A percentile compares a stretch with the other conserved stretches of the same genome.
Evolutionary conservation across 345 rosid species (phyloP).

Genomic region (Citrus mangshanensis): DNA sequence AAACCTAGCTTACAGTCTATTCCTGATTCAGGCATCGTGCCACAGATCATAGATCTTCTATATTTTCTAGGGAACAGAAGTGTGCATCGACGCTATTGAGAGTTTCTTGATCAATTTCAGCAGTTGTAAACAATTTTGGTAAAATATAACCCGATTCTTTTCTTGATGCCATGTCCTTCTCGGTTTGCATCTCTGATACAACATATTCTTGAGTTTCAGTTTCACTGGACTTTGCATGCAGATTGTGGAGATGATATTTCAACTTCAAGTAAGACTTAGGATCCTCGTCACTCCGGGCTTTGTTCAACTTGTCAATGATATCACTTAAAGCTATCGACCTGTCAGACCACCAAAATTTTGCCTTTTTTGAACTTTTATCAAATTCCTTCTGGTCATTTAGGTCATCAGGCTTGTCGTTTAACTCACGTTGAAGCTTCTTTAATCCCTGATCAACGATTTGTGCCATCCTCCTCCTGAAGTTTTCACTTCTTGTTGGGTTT

Average conservation of each 20-base stretch:
- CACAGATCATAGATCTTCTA: slow-evolving; percentile 39
- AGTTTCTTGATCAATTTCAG: slow-evolving; percentile 59
- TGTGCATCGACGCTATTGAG: slow-evolving; percentile 39
- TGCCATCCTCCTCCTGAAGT: slow-evolving; percentile 46
- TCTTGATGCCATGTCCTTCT: slow-evolving; percentile 16
- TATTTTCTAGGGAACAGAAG: slow-evolving; percentile 49
- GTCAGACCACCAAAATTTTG: slow-evolving; percentile 34
- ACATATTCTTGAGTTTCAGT: slow-evolving; percentile 21
- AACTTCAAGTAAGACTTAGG: slow-evolving; percentile 65
- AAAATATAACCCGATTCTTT: slow-evolving; percentile 23
- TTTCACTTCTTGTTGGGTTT: slow-evolving; percentile 46
- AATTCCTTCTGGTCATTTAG: slow-evolving; percentile 27
- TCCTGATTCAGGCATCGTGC: background rate
- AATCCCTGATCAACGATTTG: slow-evolving; percentile 62
- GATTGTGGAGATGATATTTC: slow-evolving; percentile 44
- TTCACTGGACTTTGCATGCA: slow-evolving; percentile 6
- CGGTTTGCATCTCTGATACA: slow-evolving; percentile 17
- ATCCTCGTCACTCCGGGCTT: slow-evolving; percentile 78
- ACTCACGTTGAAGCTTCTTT: slow-evolving; percentile 42
- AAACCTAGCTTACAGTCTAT: slow-evolving; percentile 4
- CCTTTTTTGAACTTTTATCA: slow-evolving; percentile 32
- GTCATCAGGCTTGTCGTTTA: slow-evolving; percentile 20
- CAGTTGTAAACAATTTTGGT: slow-evolving; percentile 37
- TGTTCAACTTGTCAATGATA: slow-evolving; percentile 67
- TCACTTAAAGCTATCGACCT: slow-evolving; percentile 52